Evolutionary conservation across 2,329 filamentous ascomycete genomes (phyloP).

Genomic region (Eurotiales sp.): DNA sequence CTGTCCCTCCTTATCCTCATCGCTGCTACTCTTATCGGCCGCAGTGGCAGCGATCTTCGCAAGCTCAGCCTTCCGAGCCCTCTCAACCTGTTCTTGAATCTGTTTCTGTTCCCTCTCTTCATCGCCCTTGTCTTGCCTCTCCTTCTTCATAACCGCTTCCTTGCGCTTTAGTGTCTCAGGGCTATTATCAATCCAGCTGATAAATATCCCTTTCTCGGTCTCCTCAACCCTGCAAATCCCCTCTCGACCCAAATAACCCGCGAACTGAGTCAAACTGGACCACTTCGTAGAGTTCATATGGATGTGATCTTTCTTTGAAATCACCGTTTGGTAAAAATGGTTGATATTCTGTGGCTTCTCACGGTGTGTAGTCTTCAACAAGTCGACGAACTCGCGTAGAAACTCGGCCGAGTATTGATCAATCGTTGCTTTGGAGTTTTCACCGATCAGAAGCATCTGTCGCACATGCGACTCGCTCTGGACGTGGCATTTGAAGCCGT

Average conservation of each 20-base stretch:
- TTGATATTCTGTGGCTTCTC: constrained; percentile 89
- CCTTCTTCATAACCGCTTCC: constrained; percentile 77
- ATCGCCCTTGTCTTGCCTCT: constrained; percentile 83
- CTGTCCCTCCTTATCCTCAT: constrained; percentile 53
- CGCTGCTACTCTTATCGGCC: constrained; percentile 1
- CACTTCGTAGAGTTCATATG: constrained; percentile 95
- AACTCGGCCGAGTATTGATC: constrained; percentile 80
- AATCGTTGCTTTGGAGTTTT: constrained; percentile 80
- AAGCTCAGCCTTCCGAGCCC: constrained; percentile 60
- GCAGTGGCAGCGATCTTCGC: constrained; percentile 6
- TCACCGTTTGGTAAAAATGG: constrained; percentile 93
- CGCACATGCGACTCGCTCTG: constrained; percentile 82
- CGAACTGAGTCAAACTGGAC: constrained; percentile 84
- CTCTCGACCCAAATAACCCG: constrained; percentile 79
- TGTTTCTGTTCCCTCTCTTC: constrained; percentile 82
- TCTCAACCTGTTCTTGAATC: constrained; percentile 77
- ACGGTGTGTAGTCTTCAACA: constrained; percentile 78
- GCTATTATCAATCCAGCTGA: constrained; percentile 88
- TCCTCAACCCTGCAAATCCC: constrained; percentile 89
- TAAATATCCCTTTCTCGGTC: constrained; percentile 74
- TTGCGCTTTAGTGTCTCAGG: constrained; percentile 76
- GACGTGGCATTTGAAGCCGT: constrained; percentile 84
- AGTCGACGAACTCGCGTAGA: constrained; percentile 69
- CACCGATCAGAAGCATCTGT: constrained; percentile 82
- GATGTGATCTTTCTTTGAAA: constrained; percentile 73